phyloP scores from a whole-genome alignment of 225 moss, liverwort and hornwort species.

The Bryoerythrophyllum caledonicum region DNA sequence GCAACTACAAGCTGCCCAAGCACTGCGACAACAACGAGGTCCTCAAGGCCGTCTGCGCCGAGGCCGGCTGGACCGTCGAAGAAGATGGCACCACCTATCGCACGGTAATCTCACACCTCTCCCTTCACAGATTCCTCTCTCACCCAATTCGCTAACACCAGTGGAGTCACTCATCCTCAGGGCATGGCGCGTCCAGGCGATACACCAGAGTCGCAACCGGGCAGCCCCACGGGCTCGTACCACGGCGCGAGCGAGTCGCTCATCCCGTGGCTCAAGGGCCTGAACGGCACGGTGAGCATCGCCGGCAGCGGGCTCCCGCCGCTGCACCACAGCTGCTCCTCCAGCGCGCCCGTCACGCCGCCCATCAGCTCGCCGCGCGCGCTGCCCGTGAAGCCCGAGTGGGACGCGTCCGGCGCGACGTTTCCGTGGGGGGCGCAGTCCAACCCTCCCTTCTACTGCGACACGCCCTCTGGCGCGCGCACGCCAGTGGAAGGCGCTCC shows the following conservation, averaged over 20 bases:
- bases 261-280: slow-evolving; percentile 82
- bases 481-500: slow-evolving; percentile 54
- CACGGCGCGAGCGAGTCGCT: slow-evolving; percentile 72
- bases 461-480: slow-evolving; percentile 53
- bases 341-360: slow-evolving; percentile 79
- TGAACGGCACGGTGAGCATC: slow-evolving; percentile 51
- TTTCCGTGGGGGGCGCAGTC: slow-evolving; percentile 61
- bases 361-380: slow-evolving; percentile 75
- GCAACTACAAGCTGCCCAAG: slow-evolving; percentile 82
- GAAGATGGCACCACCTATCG: slow-evolving; percentile 80
- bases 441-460: slow-evolving; percentile 44
- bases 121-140: not conserved
- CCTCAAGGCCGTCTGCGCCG: slow-evolving; percentile 72
- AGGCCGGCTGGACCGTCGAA: slow-evolving; percentile 89
- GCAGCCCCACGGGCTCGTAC: slow-evolving; percentile 63
- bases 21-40: slow-evolving; percentile 88
- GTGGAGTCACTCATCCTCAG: slow-evolving; percentile 28
- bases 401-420: slow-evolving; percentile 52
- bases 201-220: slow-evolving; percentile 58
- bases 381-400: slow-evolving; percentile 70
- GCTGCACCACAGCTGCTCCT: slow-evolving; percentile 54
- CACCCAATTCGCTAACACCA: not conserved
- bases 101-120: slow-evolving; percentile 46
- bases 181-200: slow-evolving; percentile 62
- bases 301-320: slow-evolving; percentile 73